These are phyloP conservation scores for Chrysoporthe austroafricana DNA, from an alignment of 2,329 filamentous ascomycete species.

Conservation along the genomic window DNA sequence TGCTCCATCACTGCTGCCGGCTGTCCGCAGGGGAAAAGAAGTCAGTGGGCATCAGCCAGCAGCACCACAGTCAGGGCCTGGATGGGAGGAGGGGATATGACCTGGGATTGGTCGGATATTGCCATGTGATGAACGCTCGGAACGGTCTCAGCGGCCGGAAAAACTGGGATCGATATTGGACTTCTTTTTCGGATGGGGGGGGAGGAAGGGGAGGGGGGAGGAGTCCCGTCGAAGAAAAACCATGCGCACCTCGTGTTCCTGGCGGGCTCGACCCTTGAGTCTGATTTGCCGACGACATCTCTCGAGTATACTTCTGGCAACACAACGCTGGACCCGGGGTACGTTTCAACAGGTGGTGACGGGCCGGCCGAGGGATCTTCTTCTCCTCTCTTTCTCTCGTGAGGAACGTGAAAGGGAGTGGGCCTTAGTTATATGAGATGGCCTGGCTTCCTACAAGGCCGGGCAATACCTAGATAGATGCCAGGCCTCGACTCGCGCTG, in stretches of 20 bases:
- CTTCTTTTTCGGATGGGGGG: not conserved
- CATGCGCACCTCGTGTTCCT: conserved; percentile 14
- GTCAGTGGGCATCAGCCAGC: not conserved
- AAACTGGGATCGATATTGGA: not conserved
- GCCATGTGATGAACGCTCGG: not conserved
- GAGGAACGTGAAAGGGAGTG: not conserved
- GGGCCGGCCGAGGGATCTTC: not conserved
- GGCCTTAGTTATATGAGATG: not conserved
- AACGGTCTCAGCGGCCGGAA: not conserved
- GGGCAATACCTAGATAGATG: not conserved
- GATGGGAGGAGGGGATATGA: not conserved
- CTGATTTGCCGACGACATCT: conserved; percentile 15
- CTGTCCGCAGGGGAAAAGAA: not conserved
- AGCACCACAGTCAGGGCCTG: not conserved
- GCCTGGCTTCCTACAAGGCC: not conserved
- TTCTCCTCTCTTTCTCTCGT: not conserved
- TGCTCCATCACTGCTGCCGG: not conserved
- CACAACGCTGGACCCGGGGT: not conserved
- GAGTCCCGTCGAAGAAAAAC: not conserved
- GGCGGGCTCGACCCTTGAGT: conserved; percentile 15
- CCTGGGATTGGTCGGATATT: not conserved
- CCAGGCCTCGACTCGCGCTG: not conserved
- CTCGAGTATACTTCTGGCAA: conserved; percentile 4
- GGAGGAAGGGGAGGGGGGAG: not conserved
- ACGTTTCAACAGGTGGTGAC: too few species aligned